A percentile compares a stretch with the other conserved stretches of the same genome.
These are phyloP conservation scores for Lasiodiplodia hormozganensis DNA, from an alignment of 2,329 filamentous ascomycete genomes.

Conservation along the genomic window DNA sequence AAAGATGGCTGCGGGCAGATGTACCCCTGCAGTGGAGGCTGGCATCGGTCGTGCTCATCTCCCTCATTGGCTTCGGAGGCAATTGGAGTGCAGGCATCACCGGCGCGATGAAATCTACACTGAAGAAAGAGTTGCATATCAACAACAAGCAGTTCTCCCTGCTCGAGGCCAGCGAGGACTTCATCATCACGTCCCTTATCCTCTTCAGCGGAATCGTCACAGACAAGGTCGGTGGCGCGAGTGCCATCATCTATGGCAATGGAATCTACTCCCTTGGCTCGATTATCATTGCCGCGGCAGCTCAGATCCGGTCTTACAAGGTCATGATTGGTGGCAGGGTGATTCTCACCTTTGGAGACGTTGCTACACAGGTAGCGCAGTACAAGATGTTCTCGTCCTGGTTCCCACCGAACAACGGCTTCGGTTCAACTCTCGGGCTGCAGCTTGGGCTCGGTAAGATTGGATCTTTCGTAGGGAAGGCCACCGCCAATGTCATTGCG, in stretches of 20 bases:
- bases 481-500: conserved; percentile 66
- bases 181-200: conserved; percentile 66
- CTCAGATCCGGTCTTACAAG: conserved; percentile 62
- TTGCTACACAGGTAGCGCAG: conserved; percentile 68
- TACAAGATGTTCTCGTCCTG: conserved; percentile 71
- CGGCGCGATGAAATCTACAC: conserved; percentile 66
- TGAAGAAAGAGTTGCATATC: conserved; percentile 67
- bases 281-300: conserved; percentile 65
- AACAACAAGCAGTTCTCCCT: conserved; percentile 66
- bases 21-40: neutral
- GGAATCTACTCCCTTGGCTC: conserved; percentile 64
- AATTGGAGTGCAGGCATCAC: conserved; percentile 67
- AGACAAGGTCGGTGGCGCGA: conserved; percentile 64
- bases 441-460: conserved; percentile 69
- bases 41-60: conserved; percentile 57
- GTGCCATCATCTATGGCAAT: conserved; percentile 67
- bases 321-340: conserved; percentile 68
- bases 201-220: conserved; percentile 63
- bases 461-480: conserved; percentile 66
- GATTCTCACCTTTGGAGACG: conserved; percentile 64
- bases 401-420: conserved; percentile 66
- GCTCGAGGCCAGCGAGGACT: conserved; percentile 66
- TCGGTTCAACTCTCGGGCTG: conserved; percentile 66
- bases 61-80: conserved; percentile 64
- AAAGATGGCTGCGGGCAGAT: too few relatives aligned